Percentiles rank a stretch among this genome's conserved stretches.
Evolutionary conservation across 495 filamentous ascomycete genomes (phyloP).

Genomic region (Hypoxylon lenormandii): DNA sequence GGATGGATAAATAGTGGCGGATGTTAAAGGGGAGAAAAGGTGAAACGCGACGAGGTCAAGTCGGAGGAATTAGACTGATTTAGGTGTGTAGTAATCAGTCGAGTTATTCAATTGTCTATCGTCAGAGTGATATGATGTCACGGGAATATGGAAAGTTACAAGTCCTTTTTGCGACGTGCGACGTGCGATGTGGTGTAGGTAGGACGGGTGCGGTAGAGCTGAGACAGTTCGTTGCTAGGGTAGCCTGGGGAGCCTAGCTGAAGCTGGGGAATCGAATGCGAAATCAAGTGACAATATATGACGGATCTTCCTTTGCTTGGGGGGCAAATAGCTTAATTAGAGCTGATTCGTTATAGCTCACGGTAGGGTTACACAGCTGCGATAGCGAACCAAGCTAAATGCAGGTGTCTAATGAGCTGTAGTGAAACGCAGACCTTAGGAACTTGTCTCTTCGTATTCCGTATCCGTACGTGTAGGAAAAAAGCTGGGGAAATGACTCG

Average conservation of each 20-base stretch:
- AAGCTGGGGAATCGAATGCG: no score
- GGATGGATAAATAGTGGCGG: no score
- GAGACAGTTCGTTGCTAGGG: constrained; percentile 22
- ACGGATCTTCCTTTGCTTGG: constrained; percentile 7
- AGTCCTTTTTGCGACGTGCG: neutral
- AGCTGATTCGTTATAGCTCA: neutral
- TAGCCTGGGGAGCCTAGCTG: neutral
- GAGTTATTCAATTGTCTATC: neutral
- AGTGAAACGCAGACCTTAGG: constrained; percentile 1
- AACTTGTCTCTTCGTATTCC: no score
- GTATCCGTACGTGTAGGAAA: no score
- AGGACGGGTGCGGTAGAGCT: constrained; percentile 15
- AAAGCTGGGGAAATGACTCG: no score
- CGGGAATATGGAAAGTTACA: neutral
- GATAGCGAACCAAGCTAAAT: no score
- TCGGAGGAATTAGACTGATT: no score
- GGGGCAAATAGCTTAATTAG: no score
- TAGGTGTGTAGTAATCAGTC: no score
- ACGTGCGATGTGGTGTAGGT: neutral
- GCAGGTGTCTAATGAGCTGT: neutral
- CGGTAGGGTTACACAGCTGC: neutral
- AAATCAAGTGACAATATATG: neutral
- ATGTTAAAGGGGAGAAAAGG: no score
- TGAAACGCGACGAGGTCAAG: no score
- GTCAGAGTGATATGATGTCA: constrained; percentile 26